A percentile compares a stretch with the other conserved stretches of the same genome.
These are phyloP conservation scores for Nitzschia sp. DNA, from an alignment of 108 stramenopile genomes.

Conservation along the genomic window DNA sequence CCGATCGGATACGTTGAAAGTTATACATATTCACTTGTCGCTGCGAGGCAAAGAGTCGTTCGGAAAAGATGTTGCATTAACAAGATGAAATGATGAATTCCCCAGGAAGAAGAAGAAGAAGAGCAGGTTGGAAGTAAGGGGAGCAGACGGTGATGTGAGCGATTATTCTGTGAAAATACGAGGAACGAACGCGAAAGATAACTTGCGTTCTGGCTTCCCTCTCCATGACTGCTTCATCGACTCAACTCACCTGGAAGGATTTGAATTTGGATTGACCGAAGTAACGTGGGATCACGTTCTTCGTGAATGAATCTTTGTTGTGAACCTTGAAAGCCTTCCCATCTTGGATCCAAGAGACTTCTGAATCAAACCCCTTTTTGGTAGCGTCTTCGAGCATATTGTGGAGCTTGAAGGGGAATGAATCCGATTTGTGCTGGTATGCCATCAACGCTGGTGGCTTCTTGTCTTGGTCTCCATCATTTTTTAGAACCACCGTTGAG, in stretches of 20 bases:
- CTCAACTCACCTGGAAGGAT: conserved; percentile 20
- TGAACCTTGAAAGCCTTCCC: conserved; percentile 31
- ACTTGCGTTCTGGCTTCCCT: too few species aligned
- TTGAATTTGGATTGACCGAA: conserved; percentile 21
- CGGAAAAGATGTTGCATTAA: too few species aligned
- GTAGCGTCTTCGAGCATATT: conserved; percentile 20
- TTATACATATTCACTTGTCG: conserved; percentile 27
- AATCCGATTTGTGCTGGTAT: conserved; percentile 1
- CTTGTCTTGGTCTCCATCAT: too few species aligned
- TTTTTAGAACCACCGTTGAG: too few species aligned
- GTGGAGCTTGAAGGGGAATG: conserved; percentile 32
- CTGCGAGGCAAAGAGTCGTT: neutral
- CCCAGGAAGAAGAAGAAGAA: too few species aligned
- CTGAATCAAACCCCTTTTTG: conserved; percentile 4
- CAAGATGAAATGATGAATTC: too few species aligned
- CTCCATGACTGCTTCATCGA: too few species aligned
- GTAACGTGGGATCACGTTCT: conserved; percentile 32
- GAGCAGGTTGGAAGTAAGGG: too few species aligned
- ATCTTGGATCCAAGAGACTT: conserved; percentile 29
- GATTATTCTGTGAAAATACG: too few species aligned
- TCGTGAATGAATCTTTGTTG: conserved; percentile 12
- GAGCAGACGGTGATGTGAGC: too few species aligned
- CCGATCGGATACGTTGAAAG: conserved; percentile 3
- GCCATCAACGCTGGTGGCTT: too few species aligned
- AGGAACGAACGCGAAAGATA: too few species aligned